Conservation (phyloP, 768 basidiomycete genomes). For the Cubamyces lactineus region DNA sequence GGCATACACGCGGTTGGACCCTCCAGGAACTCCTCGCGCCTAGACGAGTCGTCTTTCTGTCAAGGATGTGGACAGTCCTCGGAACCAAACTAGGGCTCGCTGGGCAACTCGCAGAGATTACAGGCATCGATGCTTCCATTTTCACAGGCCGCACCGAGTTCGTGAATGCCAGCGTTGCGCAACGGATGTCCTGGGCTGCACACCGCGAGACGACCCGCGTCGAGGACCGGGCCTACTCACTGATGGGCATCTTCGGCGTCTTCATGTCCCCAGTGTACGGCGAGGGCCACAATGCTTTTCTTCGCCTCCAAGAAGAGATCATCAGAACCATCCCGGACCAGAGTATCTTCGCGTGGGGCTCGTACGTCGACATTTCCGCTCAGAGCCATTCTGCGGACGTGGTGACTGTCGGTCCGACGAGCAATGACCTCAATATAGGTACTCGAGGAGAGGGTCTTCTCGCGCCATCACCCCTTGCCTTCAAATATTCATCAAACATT, state of each 20-base stretch:
- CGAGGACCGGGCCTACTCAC: background rate
- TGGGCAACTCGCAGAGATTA: background rate
- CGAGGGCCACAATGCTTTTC: background rate
- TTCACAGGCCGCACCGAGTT: background rate
- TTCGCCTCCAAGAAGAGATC: background rate
- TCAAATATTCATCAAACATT: background rate
- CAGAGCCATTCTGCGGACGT: no score
- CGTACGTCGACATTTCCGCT: no score
- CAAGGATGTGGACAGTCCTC: background rate
- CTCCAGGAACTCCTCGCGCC: background rate
- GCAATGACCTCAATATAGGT: no score
- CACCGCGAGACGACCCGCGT: background rate
- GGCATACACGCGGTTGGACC: background rate
- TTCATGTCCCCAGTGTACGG: background rate
- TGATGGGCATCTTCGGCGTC: background rate
- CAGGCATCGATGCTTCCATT: background rate
- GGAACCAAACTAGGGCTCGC: background rate
- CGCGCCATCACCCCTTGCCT: constrained; percentile 12
- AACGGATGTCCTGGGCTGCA: background rate
- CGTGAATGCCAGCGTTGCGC: background rate
- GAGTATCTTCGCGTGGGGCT: background rate
- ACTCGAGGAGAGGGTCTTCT: no score
- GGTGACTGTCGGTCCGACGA: no score
- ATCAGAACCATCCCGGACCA: background rate
- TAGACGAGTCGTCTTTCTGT: background rate